Evolutionary conservation across 768 basidiomycete species (phyloP), one percentile per base, ranked within the genome.

Genomic region (Asterophora lycoperdoides): DNA sequence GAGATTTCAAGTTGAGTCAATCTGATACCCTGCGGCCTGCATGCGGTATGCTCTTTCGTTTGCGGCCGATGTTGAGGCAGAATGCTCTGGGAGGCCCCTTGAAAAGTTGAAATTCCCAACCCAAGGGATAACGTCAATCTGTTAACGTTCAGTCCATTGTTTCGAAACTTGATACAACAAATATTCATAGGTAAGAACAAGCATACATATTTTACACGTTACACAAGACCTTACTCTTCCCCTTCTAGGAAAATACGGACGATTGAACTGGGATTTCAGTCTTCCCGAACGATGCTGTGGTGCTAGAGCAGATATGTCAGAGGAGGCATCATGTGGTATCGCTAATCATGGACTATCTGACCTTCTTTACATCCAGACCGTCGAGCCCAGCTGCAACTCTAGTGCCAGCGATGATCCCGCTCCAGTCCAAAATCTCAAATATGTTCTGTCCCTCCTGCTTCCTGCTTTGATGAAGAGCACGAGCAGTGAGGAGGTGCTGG

Each of bases 361-460:
- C 73, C 58, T 69, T 68, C 39, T 46, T 57, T 34, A 65, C 65
- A 48, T 71, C 66, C 41, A 77, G 71, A 2, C 65, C 64, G 44
- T 77, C 68, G 45, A 87, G 65, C 1, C 90, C 91, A 8, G 89
- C 85, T 2, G 87, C 76, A 10, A 86, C 80, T 43, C 92, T 75
- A 34, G 82, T 75, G 3, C 89, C 90, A 3, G 86, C 87, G 23
- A 94, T 78, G 35, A 93, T 63, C 1, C 83, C 81, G 52, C 84
- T 87, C 90, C 91, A 94, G 60, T 95, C 93, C 15, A 93, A 67
- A 3, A 75, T 67, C 7, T 82, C 79, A 61, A 78, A 79, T 8
- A 45, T 56, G 18, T 70, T 68, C 32, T 73, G 65, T 17, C 74
- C 73, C 13, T 80, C 78, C 4, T 70, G 67, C 19, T 64, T 64